These are phyloP conservation scores for Vitis hybrid DNA, from an alignment of 177 flowering plant genomes.

Conservation along the genomic window DNA sequence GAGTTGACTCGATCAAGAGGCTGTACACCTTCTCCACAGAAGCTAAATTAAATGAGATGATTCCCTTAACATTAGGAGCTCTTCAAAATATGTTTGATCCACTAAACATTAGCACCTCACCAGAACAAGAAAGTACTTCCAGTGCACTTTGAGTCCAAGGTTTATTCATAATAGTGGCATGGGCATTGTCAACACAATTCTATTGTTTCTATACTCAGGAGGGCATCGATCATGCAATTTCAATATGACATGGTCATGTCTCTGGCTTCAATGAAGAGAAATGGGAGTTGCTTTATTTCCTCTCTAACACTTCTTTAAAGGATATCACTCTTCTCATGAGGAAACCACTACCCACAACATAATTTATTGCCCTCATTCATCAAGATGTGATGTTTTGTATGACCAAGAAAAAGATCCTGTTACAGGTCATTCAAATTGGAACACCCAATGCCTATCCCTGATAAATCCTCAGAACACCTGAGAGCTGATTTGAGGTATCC, in stretches of 20 bases:
- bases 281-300: neutral
- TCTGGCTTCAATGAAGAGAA: neutral
- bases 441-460: neutral
- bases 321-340: neutral
- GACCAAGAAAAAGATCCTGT: neutral
- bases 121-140: neutral
- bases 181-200: neutral
- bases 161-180: neutral
- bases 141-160: neutral
- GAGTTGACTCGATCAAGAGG: neutral
- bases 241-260: neutral
- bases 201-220: neutral
- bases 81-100: neutral
- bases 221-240: neutral
- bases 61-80: neutral
- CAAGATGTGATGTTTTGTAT: neutral
- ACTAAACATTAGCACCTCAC: neutral
- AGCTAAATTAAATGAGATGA: no score
- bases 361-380: neutral
- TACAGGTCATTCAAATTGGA: neutral
- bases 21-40: no score
- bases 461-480: conserved; percentile 29
- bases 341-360: neutral
- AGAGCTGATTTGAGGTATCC: conserved; percentile 35
- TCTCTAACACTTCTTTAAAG: no score